Base-by-base conservation (phyloP, 2,329 filamentous ascomycete species). In the Cytospora piceae region DNA sequence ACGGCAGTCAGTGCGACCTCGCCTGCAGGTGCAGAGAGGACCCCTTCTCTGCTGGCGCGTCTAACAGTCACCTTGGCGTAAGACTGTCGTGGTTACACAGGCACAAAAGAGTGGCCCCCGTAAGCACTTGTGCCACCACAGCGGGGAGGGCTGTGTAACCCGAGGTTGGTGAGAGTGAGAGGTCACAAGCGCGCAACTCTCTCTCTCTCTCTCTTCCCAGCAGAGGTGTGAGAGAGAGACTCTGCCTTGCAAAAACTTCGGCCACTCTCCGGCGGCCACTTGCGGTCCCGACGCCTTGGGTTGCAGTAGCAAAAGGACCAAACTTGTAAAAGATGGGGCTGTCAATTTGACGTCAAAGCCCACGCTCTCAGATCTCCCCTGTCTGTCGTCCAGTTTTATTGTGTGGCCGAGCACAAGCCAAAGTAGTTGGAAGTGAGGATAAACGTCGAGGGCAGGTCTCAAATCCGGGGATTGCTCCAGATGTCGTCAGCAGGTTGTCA, bases 91-190 rank as follows among this genome's bases (percentile, higher is more conserved):
- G 59, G 61, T 63, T 34, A 63, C 61, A 63, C 61, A 57, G 49
- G 39, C 39, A 42, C 8, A 42, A 42, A 42, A n/a, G 7, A 31
- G 53, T 57, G 61, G 61, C 52, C 61, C 61, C 61, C 39, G 61
- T 63, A 39, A 63, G 60, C 60, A 57, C 60, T 63, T 63, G 60
- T 63, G 60, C 60, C 60, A 63, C 60, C 60, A n/a, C 39, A 34
- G 42, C 46, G 34, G 34, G 31, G 54, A 56, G 53, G 61, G 61
- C 53, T 63, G 61, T 63, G 61, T 58, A 58, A 63, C 61, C 17
- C 22, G 15, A 51, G 29, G 12, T 20, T 49, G 20, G 14, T 9
- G 9, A 22, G 42, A 22, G 42, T 24, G 22, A 34, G 4, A 62
- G 31, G 31, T 29, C 53, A 46, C 53, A 63, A 63, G 60, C 60